Evolutionary conservation across 306 rosid genomes (phyloP).

Genomic region (Macrotyloma uniflorum): DNA sequence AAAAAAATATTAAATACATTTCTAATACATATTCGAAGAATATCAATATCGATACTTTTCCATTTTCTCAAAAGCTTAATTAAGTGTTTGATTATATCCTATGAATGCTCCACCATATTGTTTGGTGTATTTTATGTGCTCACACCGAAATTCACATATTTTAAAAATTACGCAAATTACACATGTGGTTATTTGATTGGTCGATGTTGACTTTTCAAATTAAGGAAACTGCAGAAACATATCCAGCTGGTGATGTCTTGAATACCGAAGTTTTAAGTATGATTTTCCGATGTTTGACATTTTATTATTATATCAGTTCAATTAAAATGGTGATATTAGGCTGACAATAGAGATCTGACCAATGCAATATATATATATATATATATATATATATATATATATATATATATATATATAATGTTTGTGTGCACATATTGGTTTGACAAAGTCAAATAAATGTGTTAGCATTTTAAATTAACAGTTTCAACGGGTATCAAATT

Average conservation of each 20-base stretch:
- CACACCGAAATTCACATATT: background rate
- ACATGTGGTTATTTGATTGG: background rate
- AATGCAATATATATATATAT: background rate
- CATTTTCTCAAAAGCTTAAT: background rate
- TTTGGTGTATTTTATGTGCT: background rate
- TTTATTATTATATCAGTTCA: background rate
- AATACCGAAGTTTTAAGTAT: background rate
- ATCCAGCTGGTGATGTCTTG: background rate
- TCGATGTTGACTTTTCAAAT: slow-evolving; percentile 23
- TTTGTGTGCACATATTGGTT: background rate
- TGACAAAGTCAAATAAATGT: slow-evolving; percentile 24
- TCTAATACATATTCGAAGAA: no score
- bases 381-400: no score
- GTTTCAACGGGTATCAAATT: no score
- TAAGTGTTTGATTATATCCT: background rate
- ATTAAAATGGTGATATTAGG: background rate
- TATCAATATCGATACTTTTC: no score
- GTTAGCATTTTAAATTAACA: no score
- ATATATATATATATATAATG: background rate
- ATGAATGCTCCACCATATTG: background rate
- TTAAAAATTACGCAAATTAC: background rate
- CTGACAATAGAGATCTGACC: background rate
- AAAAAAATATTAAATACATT: no score
- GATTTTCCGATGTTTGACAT: slow-evolving; percentile 11
- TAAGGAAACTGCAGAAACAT: background rate